These are phyloP conservation scores for Penstemon barbatus DNA, from an alignment of 257 asterid genomes.

Conservation along the genomic window DNA sequence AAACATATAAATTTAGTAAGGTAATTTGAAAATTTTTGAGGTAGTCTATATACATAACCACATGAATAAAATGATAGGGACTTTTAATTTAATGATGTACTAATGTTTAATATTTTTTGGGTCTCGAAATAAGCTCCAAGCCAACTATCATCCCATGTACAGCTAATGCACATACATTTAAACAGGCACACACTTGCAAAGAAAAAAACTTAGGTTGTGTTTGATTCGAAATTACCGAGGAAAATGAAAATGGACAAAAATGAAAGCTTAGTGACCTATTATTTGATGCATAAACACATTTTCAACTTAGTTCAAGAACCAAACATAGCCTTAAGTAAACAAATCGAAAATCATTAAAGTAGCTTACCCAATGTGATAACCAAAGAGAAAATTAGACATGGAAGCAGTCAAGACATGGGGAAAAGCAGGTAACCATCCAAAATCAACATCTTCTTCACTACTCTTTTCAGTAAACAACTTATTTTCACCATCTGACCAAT, in stretches of 20 bases:
- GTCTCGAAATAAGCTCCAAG: not conserved
- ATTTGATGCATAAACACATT: no score
- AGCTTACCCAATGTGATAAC: constrained; percentile 81
- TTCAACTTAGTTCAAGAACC: not conserved
- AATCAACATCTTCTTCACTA: constrained; percentile 39
- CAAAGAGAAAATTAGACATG: constrained; percentile 85
- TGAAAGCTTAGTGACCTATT: no score
- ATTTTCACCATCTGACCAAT: constrained; percentile 43
- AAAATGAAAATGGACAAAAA: not conserved
- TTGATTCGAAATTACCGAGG: no score
- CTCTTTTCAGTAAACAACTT: constrained; percentile 35
- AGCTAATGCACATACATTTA: not conserved
- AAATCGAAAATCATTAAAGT: not conserved
- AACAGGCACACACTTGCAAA: not conserved
- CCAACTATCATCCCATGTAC: not conserved
- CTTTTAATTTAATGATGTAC: not conserved
- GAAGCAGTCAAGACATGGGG: constrained; percentile 81
- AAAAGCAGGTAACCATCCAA: constrained; percentile 75
- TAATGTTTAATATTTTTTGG: not conserved
- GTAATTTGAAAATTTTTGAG: not conserved
- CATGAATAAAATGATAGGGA: not conserved
- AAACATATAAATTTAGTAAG: constrained; percentile 18
- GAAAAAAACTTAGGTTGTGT: not conserved
- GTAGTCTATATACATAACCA: not conserved
- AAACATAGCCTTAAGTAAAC: constrained; percentile 1